Percentiles rank a stretch among this genome's conserved stretches.
These are phyloP conservation scores for Medicago truncatula DNA, from an alignment of 306 rosid species.

Conservation along the genomic window DNA sequence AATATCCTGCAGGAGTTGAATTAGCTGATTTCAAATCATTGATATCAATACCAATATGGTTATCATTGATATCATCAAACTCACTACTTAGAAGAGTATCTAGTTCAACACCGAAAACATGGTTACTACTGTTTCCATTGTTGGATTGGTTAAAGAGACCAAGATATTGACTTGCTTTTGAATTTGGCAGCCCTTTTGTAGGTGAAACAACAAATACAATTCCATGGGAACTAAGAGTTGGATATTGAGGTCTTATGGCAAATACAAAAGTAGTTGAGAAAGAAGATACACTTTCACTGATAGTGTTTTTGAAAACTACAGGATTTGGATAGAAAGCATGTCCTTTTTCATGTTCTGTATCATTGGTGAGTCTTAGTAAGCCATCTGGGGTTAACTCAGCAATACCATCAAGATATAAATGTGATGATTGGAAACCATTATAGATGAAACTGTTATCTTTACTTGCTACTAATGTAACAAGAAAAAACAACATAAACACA, in stretches of 20 bases:
- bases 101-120: slow-evolving; percentile 66
- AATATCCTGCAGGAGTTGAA: slow-evolving; percentile 53
- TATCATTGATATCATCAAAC: slow-evolving; percentile 59
- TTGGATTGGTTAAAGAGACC: slow-evolving; percentile 57
- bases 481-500: neutral
- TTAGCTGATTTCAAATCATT: slow-evolving; percentile 45
- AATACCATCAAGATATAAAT: slow-evolving; percentile 54
- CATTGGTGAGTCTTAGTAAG: slow-evolving; percentile 61
- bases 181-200: slow-evolving; percentile 52
- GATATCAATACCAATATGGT: slow-evolving; percentile 75
- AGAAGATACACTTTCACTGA: slow-evolving; percentile 43
- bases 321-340: slow-evolving; percentile 63
- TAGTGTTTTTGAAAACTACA: slow-evolving; percentile 49
- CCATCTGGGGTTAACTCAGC: slow-evolving; percentile 52
- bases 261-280: slow-evolving; percentile 69
- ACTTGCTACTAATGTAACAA: neutral
- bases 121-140: slow-evolving; percentile 53
- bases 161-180: slow-evolving; percentile 62
- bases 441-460: slow-evolving; percentile 41
- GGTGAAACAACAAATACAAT: slow-evolving; percentile 66
- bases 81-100: slow-evolving; percentile 57
- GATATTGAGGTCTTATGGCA: slow-evolving; percentile 43
- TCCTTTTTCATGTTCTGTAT: slow-evolving; percentile 48
- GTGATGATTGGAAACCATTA: slow-evolving; percentile 51
- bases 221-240: slow-evolving; percentile 81